Evolutionary conservation across 192 early-diverging fungal species (phyloP).

Genomic region (Coemansia sp.): DNA sequence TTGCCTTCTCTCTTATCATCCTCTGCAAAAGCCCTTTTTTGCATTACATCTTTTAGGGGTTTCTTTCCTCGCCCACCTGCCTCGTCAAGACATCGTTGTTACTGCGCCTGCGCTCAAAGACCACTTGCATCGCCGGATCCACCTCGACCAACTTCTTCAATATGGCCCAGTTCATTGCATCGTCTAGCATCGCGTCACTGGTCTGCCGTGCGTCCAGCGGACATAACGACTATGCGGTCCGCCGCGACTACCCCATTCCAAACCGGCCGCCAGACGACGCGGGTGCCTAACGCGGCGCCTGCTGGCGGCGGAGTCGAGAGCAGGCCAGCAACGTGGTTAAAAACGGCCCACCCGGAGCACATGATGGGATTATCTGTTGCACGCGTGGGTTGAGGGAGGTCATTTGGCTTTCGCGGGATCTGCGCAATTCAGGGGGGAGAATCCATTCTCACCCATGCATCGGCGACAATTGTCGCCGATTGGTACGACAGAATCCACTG

Average conservation of each 20-base stretch:
- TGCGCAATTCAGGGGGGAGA: no score
- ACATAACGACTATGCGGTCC: background rate
- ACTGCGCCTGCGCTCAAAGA: no score
- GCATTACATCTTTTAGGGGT: background rate
- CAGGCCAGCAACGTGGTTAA: background rate
- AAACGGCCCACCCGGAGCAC: background rate
- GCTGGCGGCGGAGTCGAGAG: background rate
- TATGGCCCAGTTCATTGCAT: background rate
- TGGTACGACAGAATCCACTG: no score
- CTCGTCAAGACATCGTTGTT: no score
- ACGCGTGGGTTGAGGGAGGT: no score
- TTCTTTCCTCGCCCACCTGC: background rate
- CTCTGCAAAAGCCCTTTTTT: background rate
- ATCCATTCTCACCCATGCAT: no score
- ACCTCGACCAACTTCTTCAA: no score
- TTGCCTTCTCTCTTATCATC: conserved; percentile 1
- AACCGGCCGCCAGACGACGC: conserved; percentile 31
- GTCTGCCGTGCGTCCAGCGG: background rate
- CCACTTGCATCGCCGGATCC: no score
- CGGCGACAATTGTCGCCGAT: no score
- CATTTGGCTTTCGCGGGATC: no score
- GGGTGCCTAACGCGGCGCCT: conserved; percentile 1
- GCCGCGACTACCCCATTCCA: conserved; percentile 33
- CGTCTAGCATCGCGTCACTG: background rate
- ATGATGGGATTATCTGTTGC: no score